Percentiles rank a stretch among this genome's conserved stretches.
phyloP scores from a whole-genome alignment of 768 basidiomycete species.

The Rossbeevera mucosa region DNA sequence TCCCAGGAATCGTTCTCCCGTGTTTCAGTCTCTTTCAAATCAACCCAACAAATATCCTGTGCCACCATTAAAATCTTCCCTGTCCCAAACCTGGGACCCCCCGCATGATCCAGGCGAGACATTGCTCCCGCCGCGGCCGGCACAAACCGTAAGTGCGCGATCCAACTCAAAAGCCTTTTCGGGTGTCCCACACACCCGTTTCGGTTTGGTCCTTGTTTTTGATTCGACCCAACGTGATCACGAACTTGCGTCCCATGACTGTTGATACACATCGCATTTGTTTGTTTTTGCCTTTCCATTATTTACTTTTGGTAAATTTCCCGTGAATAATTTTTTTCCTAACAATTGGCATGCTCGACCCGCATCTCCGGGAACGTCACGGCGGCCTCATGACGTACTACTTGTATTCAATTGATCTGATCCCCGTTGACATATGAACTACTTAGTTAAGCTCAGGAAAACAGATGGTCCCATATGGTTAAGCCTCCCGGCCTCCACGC shows the following conservation, averaged over 20 bases:
- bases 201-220: constrained; percentile 7
- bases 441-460: constrained; percentile 17
- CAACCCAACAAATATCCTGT: not conserved
- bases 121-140: constrained; percentile 14
- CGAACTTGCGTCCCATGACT: not conserved
- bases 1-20: constrained; percentile 14
- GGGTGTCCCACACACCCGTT: constrained; percentile 2
- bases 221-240: not conserved
- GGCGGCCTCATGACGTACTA: constrained; percentile 24
- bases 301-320: constrained; percentile 7
- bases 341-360: constrained; percentile 3
- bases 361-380: constrained; percentile 22
- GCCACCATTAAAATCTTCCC: constrained; percentile 1
- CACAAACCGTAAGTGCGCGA: constrained; percentile 7
- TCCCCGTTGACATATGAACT: constrained; percentile 28
- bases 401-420: constrained; percentile 32
- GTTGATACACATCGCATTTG: not conserved
- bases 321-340: constrained; percentile 18
- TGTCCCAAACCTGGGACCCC: constrained; percentile 6
- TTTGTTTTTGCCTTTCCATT: constrained; percentile 18
- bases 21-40: constrained; percentile 20
- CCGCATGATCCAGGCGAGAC: constrained; percentile 4
- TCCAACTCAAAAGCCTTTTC: not conserved
- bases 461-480: constrained; percentile 30
- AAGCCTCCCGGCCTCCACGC: constrained; percentile 24